phyloP scores from a whole-genome alignment of 2,329 filamentous ascomycete genomes.

The Curvularia spicifera region DNA sequence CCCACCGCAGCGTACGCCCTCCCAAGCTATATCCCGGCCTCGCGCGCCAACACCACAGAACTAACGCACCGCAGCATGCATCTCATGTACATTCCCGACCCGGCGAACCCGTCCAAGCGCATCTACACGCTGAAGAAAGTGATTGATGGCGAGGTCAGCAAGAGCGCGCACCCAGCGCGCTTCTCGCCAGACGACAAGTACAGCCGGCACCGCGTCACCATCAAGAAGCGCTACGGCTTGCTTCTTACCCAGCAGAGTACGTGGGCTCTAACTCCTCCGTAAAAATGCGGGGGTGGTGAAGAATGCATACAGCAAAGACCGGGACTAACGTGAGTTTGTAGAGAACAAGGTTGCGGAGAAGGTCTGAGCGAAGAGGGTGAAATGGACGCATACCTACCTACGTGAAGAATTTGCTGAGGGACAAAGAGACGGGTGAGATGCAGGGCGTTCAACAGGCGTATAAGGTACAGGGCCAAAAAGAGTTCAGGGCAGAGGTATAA shows the following conservation, averaged over 20 bases:
- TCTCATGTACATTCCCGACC: slow-evolving; percentile 86
- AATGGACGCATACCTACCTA: not conserved
- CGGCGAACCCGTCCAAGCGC: slow-evolving; percentile 73
- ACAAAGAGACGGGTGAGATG: not conserved
- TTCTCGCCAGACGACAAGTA: slow-evolving; percentile 99
- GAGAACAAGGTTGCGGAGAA: slow-evolving; percentile 40
- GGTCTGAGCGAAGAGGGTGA: not conserved
- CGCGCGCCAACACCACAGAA: slow-evolving; percentile 5
- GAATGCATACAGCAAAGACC: not conserved
- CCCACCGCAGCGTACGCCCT: not conserved
- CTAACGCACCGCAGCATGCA: slow-evolving; percentile 59
- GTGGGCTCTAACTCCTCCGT: slow-evolving; percentile 11
- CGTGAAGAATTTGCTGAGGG: not conserved
- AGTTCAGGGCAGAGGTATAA: not conserved
- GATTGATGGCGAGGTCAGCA: slow-evolving; percentile 80
- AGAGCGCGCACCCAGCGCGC: slow-evolving; percentile 92
- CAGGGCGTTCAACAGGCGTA: not conserved
- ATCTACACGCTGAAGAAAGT: slow-evolving; percentile 96
- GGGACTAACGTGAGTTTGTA: slow-evolving; percentile 13
- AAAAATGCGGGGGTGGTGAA: too few species aligned
- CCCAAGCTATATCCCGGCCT: slow-evolving; percentile 7
- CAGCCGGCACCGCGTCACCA: slow-evolving; percentile 87
- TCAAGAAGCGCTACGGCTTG: slow-evolving; percentile 91
- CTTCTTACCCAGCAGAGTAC: slow-evolving; percentile 80
- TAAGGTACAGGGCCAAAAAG: not conserved